phyloP scores from a whole-genome alignment of 805 yeast species.

The Blastobotrys peoriensis region DNA sequence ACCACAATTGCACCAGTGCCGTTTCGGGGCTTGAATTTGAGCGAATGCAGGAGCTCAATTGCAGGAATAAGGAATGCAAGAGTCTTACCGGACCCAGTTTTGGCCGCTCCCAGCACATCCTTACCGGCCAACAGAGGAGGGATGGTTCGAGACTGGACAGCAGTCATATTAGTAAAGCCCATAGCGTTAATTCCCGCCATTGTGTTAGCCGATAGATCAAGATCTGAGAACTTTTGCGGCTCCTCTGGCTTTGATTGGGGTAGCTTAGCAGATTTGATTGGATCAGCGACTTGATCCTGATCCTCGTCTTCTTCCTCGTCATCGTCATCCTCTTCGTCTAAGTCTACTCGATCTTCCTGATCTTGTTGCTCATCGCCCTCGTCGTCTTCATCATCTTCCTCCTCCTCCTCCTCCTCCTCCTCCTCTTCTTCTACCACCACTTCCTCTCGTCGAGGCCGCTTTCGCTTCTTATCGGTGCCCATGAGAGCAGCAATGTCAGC shows the following conservation, averaged over 20 bases:
- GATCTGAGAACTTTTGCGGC: conserved; percentile 37
- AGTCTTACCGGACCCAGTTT: conserved; percentile 98
- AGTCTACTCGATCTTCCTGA: conserved; percentile 28
- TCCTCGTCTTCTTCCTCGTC: conserved; percentile 20
- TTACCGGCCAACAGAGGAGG: conserved; percentile 95
- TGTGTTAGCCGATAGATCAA: conserved; percentile 76
- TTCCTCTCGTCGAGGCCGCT: conserved; percentile 21
- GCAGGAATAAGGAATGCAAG: conserved; percentile 95
- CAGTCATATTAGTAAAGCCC: conserved; percentile 92
- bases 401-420: conserved; percentile 17
- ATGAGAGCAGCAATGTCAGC: conserved; percentile 20
- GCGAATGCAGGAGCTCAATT: conserved; percentile 79
- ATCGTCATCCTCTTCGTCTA: conserved; percentile 20
- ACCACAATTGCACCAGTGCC: conserved; percentile 97
- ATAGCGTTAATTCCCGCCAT: conserved; percentile 65
- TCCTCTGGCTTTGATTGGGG: conserved; percentile 19
- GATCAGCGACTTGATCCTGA: conserved; percentile 11
- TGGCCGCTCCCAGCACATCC: conserved; percentile 99
- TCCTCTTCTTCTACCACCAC: conserved; percentile 23
- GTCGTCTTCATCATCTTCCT: conserved; percentile 21
- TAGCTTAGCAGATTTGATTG: not conserved
- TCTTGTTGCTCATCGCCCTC: conserved; percentile 29
- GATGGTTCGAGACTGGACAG: conserved; percentile 91
- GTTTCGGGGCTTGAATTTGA: conserved; percentile 94
- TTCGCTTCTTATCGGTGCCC: conserved; percentile 24